Percentiles rank a stretch among this genome's conserved stretches.
These are phyloP conservation scores for Colletotrichum aenigma DNA, from an alignment of 2,329 filamentous ascomycete species.

Conservation along the genomic window DNA sequence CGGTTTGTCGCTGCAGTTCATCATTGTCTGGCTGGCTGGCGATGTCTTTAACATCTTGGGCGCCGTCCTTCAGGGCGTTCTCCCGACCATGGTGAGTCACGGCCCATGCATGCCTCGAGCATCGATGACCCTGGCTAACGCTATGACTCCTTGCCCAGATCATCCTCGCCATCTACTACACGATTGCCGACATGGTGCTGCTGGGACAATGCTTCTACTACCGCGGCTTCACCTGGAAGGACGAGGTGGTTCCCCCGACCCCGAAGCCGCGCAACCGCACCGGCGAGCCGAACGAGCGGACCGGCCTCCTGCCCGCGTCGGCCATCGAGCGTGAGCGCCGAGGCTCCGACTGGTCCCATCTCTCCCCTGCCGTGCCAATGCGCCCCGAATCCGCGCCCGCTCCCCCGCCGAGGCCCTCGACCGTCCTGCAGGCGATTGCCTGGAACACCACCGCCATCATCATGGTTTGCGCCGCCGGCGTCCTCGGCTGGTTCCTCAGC, in stretches of 20 bases:
- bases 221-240: constrained; percentile 75
- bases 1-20: constrained; percentile 87
- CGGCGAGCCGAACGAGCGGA: constrained; percentile 55
- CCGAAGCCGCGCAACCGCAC: constrained; percentile 40
- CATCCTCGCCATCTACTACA: constrained; percentile 94
- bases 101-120: neutral
- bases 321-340: constrained; percentile 46
- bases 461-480: constrained; percentile 82
- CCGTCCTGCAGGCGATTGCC: constrained; percentile 59
- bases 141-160: constrained; percentile 49
- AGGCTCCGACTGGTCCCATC: constrained; percentile 61
- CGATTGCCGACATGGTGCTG: constrained; percentile 87
- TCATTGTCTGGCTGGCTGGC: constrained; percentile 89
- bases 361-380: constrained; percentile 85
- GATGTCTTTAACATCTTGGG: constrained; percentile 98
- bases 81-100: constrained; percentile 81
- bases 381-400: constrained; percentile 50
- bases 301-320: constrained; percentile 44
- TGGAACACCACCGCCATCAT: constrained; percentile 80
- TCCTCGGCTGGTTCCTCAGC: constrained; percentile 85
- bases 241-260: constrained; percentile 50
- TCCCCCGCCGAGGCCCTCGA: constrained; percentile 51
- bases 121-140: constrained; percentile 11
- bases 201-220: constrained; percentile 95
- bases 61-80: constrained; percentile 86